phyloP scores from a whole-genome alignment of 2,329 filamentous ascomycete genomes.

The Plenodomus tracheiphilus region DNA sequence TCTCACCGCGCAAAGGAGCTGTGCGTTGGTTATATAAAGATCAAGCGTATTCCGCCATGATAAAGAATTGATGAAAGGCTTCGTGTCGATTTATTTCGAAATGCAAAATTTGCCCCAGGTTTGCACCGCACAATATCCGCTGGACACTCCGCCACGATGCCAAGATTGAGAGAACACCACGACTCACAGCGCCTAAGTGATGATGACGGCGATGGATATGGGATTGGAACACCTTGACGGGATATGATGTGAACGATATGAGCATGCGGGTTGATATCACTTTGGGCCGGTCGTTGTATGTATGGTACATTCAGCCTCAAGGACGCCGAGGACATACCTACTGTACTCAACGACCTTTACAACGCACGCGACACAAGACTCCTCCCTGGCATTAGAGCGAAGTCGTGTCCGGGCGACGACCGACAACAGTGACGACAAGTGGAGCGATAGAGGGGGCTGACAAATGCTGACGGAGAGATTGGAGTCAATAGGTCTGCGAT shows the following conservation, averaged over 20 bases:
- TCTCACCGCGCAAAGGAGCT: constrained; percentile 18
- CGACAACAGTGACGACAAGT: constrained; percentile 1
- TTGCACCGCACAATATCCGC: background rate
- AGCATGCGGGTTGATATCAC: background rate
- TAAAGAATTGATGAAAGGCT: background rate
- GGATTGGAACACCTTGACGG: background rate
- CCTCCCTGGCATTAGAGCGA: no score
- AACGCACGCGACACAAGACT: background rate
- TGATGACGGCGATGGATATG: background rate
- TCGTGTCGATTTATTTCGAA: background rate
- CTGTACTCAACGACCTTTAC: background rate
- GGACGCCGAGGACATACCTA: background rate
- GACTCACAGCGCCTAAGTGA: background rate
- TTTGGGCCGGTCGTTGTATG: background rate
- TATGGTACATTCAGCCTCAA: background rate
- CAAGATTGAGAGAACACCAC: background rate
- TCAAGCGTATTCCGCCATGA: background rate
- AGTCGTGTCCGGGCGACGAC: background rate
- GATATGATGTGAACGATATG: background rate
- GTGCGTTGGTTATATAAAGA: constrained; percentile 8
- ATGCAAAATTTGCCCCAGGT: background rate
- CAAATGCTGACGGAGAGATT: constrained; percentile 1
- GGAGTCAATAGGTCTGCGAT: no score
- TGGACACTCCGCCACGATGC: background rate
- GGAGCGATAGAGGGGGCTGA: constrained; percentile 5